phyloP scores from a whole-genome alignment of 2,329 filamentous ascomycete genomes.

The Ceratocystis huliohia region DNA sequence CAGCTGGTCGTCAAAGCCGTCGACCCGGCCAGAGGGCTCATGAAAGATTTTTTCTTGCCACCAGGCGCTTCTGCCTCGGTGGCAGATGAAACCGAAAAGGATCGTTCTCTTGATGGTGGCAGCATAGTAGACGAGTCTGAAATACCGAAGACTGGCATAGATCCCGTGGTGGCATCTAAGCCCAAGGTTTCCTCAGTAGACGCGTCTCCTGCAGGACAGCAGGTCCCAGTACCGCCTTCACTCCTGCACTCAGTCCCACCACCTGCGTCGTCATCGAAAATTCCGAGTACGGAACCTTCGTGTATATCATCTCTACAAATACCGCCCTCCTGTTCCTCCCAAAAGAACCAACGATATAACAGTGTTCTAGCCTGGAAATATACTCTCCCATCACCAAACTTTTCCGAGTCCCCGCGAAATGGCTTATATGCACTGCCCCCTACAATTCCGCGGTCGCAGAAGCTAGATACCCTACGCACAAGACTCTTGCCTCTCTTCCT shows the following conservation, averaged over 20 bases:
- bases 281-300: background rate
- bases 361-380: slow-evolving; percentile 16
- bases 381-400: slow-evolving; percentile 15
- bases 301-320: background rate
- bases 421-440: slow-evolving; percentile 9
- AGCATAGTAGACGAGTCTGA: background rate
- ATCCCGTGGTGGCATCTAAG: background rate
- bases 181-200: background rate
- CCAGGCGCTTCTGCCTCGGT: background rate
- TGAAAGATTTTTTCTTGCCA: background rate
- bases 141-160: too few relatives aligned
- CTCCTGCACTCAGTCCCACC: background rate
- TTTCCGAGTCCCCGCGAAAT: slow-evolving; percentile 5
- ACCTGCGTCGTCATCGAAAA: background rate
- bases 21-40: background rate
- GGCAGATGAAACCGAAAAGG: background rate
- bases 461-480: slow-evolving; percentile 17
- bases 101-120: background rate
- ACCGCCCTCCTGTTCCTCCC: background rate
- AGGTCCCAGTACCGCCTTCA: background rate
- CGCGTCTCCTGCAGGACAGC: background rate
- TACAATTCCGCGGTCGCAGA: slow-evolving; percentile 17
- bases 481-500: slow-evolving; percentile 27
- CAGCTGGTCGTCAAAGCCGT: slow-evolving; percentile 16
- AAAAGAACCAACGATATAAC: background rate